Percentiles rank a stretch among this genome's conserved stretches.
phyloP scores from a whole-genome alignment of 2,329 filamentous ascomycete species.

The Tetracladium maxilliforme region DNA sequence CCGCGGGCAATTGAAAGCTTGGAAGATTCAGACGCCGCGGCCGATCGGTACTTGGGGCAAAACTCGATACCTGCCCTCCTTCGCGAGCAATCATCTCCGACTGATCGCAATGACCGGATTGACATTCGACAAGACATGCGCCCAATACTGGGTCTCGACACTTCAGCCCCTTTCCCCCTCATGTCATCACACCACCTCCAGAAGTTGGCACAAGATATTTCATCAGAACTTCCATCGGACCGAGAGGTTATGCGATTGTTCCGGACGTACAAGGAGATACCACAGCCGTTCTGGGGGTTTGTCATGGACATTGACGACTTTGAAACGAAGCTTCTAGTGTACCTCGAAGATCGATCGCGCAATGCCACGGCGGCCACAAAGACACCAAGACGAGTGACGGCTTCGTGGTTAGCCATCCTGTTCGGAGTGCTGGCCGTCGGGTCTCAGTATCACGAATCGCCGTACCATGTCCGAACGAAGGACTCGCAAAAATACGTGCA shows the following conservation, averaged over 20 bases:
- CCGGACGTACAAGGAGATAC: slow-evolving; percentile 51
- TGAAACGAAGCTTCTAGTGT: slow-evolving; percentile 48
- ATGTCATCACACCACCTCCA: slow-evolving; percentile 51
- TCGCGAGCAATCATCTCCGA: slow-evolving; percentile 36
- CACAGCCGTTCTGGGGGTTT: slow-evolving; percentile 54
- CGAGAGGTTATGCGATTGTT: slow-evolving; percentile 57
- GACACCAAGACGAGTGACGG: slow-evolving; percentile 29
- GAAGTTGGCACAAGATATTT: slow-evolving; percentile 43
- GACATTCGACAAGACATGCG: slow-evolving; percentile 50
- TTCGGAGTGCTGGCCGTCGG: slow-evolving; percentile 51
- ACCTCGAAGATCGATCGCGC: slow-evolving; percentile 48
- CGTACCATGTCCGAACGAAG: slow-evolving; percentile 43
- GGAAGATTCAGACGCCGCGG: too few relatives aligned
- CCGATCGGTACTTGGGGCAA: slow-evolving; percentile 48
- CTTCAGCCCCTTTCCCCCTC: slow-evolving; percentile 50
- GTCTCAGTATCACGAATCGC: slow-evolving; percentile 50
- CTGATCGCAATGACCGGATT: slow-evolving; percentile 24
- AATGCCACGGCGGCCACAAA: slow-evolving; percentile 23
- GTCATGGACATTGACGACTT: slow-evolving; percentile 52
- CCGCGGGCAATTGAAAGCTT: too few relatives aligned
- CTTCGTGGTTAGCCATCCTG: slow-evolving; percentile 52
- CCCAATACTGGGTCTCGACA: slow-evolving; percentile 50
- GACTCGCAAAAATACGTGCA: slow-evolving; percentile 48
- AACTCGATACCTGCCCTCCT: slow-evolving; percentile 55
- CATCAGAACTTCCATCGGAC: slow-evolving; percentile 45